Conservation (phyloP, 2,329 filamentous ascomycete genomes). For the Aureobasidium pullulans region DNA sequence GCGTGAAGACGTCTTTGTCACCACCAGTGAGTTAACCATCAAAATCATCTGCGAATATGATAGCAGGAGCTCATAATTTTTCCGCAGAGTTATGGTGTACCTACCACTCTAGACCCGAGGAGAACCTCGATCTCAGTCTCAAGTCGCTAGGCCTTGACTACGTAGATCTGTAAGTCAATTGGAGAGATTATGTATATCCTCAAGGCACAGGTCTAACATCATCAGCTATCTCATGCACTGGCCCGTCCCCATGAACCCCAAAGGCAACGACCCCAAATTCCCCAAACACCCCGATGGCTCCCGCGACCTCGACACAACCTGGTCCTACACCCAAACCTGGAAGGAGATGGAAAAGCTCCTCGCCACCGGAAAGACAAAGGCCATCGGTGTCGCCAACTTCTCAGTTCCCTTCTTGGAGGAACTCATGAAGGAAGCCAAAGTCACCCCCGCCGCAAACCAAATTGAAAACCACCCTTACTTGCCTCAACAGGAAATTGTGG, state of each 20-base stretch:
- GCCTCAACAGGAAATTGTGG: conserved; percentile 64
- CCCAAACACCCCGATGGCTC: conserved; percentile 66
- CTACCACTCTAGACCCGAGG: conserved; percentile 62
- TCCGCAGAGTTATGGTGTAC: conserved; percentile 54
- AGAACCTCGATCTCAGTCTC: conserved; percentile 65
- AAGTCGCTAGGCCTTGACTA: conserved; percentile 70
- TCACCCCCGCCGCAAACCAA: conserved; percentile 62
- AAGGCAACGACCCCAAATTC: conserved; percentile 57
- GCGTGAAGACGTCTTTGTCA: conserved; percentile 74
- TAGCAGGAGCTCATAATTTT: background rate
- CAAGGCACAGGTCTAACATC: conserved; percentile 30
- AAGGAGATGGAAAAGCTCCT: conserved; percentile 62
- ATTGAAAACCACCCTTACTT: conserved; percentile 67
- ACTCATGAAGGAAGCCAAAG: conserved; percentile 51
- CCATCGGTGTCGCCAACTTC: conserved; percentile 46
- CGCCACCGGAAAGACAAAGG: conserved; percentile 40
- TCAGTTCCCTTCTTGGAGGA: conserved; percentile 41
- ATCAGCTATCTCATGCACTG: conserved; percentile 68
- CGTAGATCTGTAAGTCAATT: conserved; percentile 46
- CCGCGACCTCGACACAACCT: conserved; percentile 62
- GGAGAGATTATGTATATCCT: no score
- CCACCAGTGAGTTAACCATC: conserved; percentile 46
- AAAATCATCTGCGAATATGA: background rate
- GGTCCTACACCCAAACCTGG: conserved; percentile 71
- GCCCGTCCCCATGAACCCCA: conserved; percentile 73